Evolutionary conservation across 495 filamentous ascomycete genomes (phyloP), one percentile per base, ranked within the genome.

Genomic region (Penicillium salamii): DNA sequence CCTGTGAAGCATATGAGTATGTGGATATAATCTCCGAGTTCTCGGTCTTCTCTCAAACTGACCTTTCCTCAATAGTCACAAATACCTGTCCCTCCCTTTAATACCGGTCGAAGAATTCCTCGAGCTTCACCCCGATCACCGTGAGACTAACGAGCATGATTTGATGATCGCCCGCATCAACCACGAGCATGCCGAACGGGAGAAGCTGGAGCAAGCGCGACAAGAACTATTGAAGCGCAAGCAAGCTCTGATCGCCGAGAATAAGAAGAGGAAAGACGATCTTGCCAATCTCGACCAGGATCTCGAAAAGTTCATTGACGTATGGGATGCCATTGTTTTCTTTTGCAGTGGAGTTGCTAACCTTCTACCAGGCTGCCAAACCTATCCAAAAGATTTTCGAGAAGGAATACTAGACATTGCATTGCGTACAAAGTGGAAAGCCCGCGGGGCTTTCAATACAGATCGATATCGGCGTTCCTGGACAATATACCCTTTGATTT

Each of bases 221-320:
- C 89, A 90, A 66, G 88, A 86, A 54, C 76, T 97, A 20, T 69
- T 96, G 45, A 92, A 89, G 75, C 83, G 86, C 63, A 98, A 98
- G 62, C 90, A 95, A 65, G 86, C 83, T 41, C 75, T 98, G 46
- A 95, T 95, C 46, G 85, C 88, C 5, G 91, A 97, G 59, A 97
- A 96, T 59, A 95, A 96, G 75, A 95, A 90, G 71, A 78, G 91
- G 42, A 92, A 93, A 66, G 91, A 97, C 46, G 90, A 98, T 62
- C 71, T 98, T 20, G 88, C 85, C 28, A 95, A 84, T 54, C 73
- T 97, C 29, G 91, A 96, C 58, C 84, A 87, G 68, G 87, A 95
- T 63, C 71, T 96, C 54, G 91, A 96, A 71, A 88, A 89, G 59
- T 96, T 95, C 59, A 89, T 96, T 54, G 89, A 91, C 61, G 69